A percentile compares a stretch with the other conserved stretches of the same genome.
Evolutionary conservation across 2,329 filamentous ascomycete genomes (phyloP).

Genomic region (Fusarium buharicum): DNA sequence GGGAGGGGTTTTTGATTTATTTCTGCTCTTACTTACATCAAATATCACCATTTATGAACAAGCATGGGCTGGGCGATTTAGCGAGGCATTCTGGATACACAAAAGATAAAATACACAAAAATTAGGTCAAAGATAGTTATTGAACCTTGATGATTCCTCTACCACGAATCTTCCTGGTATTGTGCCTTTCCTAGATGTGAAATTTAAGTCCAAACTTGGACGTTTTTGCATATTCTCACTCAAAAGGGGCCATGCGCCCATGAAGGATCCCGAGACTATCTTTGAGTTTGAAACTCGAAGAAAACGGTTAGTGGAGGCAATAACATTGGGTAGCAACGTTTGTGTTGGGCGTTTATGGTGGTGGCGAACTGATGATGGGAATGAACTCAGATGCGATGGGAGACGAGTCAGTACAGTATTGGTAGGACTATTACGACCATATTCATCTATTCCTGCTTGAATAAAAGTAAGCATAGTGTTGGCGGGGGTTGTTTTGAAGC

Average conservation of each 20-base stretch:
- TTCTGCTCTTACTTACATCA: conserved; percentile 13
- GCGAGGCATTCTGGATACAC: conserved; percentile 29
- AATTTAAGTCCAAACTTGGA: neutral
- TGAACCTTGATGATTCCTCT: neutral
- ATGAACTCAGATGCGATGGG: conserved; percentile 6
- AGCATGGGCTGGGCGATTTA: conserved; percentile 29
- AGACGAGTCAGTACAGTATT: conserved; percentile 6
- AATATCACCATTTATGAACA: conserved; percentile 24
- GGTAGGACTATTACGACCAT: neutral
- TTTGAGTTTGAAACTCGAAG: conserved; percentile 26
- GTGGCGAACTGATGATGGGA: conserved; percentile 32
- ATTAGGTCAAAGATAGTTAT: conserved; percentile 1
- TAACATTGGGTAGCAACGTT: conserved; percentile 14
- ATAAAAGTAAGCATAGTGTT: neutral
- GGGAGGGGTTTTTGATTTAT: conserved; percentile 4
- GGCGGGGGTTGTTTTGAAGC: no score
- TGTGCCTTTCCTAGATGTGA: neutral
- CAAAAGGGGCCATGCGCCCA: no score
- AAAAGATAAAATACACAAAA: conserved; percentile 28
- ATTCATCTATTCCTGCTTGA: neutral
- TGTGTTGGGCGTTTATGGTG: conserved; percentile 10
- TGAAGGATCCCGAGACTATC: conserved; percentile 1
- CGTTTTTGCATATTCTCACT: neutral
- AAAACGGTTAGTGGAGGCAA: conserved; percentile 10
- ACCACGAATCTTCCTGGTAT: neutral